Conservation (phyloP, 768 basidiomycete genomes). For the Termitomyces sp. region DNA sequence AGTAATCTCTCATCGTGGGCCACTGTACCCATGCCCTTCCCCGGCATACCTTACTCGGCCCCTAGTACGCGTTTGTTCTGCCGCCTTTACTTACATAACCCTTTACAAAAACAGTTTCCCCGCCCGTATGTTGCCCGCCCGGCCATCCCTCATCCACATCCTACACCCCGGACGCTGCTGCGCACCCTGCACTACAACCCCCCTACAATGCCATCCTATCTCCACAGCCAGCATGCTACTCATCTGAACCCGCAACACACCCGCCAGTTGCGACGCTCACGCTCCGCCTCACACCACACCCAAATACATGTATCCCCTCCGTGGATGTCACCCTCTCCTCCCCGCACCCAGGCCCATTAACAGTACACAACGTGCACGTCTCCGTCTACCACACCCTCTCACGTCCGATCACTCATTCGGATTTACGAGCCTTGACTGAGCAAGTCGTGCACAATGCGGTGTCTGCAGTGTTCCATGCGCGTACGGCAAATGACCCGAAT, state of each 20-base stretch:
- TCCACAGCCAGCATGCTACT: background rate
- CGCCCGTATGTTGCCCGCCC: background rate
- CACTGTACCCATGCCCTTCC: background rate
- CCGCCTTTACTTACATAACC: background rate
- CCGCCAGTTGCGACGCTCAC: background rate
- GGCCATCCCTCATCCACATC: background rate
- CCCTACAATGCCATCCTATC: background rate
- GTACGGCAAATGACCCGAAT: background rate
- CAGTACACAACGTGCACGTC: background rate
- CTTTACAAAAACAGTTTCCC: background rate
- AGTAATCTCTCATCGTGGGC: background rate
- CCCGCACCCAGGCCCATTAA: background rate
- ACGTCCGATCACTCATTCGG: background rate
- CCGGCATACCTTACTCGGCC: background rate
- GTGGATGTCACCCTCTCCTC: background rate
- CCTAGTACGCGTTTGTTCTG: background rate
- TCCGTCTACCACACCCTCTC: background rate
- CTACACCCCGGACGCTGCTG: too few relatives aligned
- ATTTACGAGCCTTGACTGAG: background rate
- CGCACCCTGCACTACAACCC: background rate
- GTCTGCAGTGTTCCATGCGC: background rate
- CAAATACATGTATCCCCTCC: background rate
- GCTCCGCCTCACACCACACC: background rate
- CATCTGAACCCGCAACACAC: background rate
- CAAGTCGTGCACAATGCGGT: background rate